These are phyloP conservation scores for Phytophthora pini DNA, from an alignment of 352 stramenopile species.

Conservation along the genomic window DNA sequence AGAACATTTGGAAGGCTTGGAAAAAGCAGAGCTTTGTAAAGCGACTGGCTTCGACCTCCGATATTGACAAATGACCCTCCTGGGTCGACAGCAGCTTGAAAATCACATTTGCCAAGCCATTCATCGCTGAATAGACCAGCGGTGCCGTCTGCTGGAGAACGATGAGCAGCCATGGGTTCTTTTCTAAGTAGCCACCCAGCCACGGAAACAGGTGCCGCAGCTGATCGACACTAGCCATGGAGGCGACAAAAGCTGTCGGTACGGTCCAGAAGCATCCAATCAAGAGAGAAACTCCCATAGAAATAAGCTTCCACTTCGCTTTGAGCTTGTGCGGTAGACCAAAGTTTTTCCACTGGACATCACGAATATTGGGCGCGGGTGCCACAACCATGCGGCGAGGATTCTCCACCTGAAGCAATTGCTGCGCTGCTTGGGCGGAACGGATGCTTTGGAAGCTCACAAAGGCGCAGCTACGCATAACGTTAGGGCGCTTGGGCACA, in stretches of 20 bases:
- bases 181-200: constrained; percentile 45
- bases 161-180: constrained; percentile 57
- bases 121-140: constrained; percentile 74
- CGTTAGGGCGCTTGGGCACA: constrained; percentile 44
- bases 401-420: constrained; percentile 77
- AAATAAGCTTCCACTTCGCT: constrained; percentile 68
- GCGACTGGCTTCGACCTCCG: constrained; percentile 69
- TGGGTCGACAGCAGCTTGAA: constrained; percentile 69
- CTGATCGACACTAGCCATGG: constrained; percentile 71
- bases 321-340: constrained; percentile 65
- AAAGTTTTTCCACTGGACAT: constrained; percentile 85
- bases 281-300: constrained; percentile 54
- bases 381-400: constrained; percentile 65
- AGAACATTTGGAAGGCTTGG: constrained; percentile 87
- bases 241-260: constrained; percentile 79
- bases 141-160: constrained; percentile 70
- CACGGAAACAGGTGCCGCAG: constrained; percentile 63
- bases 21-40: constrained; percentile 84
- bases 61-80: constrained; percentile 73
- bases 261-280: constrained; percentile 85
- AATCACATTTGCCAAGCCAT: constrained; percentile 67
- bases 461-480: constrained; percentile 77
- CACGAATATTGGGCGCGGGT: constrained; percentile 68
- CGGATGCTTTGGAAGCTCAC: constrained; percentile 75
- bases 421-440: constrained; percentile 69